Evolutionary conservation across 306 rosid species (phyloP).

Genomic region (Gastrolobium villosum): DNA sequence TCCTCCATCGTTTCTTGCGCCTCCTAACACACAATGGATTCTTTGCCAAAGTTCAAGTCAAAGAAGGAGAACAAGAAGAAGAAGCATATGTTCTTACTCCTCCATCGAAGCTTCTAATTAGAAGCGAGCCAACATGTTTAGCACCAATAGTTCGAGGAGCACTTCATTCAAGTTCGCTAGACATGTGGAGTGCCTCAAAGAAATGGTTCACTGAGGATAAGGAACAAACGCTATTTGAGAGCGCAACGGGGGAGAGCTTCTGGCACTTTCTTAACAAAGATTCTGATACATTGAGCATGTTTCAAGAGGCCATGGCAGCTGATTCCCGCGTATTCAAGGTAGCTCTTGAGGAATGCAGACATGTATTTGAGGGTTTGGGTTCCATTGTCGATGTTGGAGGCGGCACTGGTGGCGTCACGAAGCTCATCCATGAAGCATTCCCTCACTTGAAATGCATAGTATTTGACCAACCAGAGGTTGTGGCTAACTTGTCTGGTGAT

Average conservation of each 20-base stretch:
- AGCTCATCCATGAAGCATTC: slow-evolving; percentile 53
- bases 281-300: slow-evolving; percentile 3
- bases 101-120: slow-evolving; percentile 60
- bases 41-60: slow-evolving; percentile 28
- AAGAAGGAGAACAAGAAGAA: slow-evolving; percentile 47
- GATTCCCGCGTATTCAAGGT: slow-evolving; percentile 61
- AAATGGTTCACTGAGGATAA: slow-evolving; percentile 50
- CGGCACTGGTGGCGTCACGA: slow-evolving; percentile 51
- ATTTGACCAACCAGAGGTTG: slow-evolving; percentile 63
- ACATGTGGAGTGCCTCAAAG: slow-evolving; percentile 49
- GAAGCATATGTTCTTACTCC: slow-evolving; percentile 56
- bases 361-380: slow-evolving; percentile 58
- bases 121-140: slow-evolving; percentile 33
- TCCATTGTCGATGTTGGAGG: slow-evolving; percentile 61
- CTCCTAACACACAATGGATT: slow-evolving; percentile 56
- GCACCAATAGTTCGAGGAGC: slow-evolving; percentile 2
- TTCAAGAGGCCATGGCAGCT: slow-evolving; percentile 57
- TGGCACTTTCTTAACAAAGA: slow-evolving; percentile 49
- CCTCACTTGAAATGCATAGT: slow-evolving; percentile 64
- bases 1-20: slow-evolving; percentile 52
- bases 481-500: slow-evolving; percentile 41
- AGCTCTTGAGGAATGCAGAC: slow-evolving; percentile 49
- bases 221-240: slow-evolving; percentile 43
- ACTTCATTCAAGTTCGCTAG: neutral
- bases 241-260: slow-evolving; percentile 47